A percentile compares a stretch with the other conserved stretches of the same genome.
phyloP scores from a whole-genome alignment of 208 protist genomes.

The Trypanosoma vivax region DNA sequence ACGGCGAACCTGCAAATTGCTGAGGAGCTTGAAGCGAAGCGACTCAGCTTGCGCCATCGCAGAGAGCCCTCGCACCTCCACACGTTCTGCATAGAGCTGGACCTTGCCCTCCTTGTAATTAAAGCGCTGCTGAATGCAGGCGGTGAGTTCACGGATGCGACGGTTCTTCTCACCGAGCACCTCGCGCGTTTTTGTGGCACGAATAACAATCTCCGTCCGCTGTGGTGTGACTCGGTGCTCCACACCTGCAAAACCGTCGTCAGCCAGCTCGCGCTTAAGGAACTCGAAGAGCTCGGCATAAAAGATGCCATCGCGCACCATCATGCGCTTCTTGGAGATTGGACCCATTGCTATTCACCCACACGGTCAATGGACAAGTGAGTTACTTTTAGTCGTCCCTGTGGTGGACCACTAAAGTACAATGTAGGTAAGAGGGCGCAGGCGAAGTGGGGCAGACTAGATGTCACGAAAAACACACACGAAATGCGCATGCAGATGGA shows the following conservation, averaged over 20 bases:
- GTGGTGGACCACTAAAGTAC: conserved; percentile 3
- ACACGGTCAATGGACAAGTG: background rate
- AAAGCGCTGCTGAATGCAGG: conserved; percentile 98
- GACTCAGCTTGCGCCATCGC: conserved; percentile 98
- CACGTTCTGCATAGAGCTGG: conserved; percentile 96
- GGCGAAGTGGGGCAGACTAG: background rate
- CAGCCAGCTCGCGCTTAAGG: conserved; percentile 96
- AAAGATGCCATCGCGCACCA: conserved; percentile 99
- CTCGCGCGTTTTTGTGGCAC: conserved; percentile 94
- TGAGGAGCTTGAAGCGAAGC: conserved; percentile 97
- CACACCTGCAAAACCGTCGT: conserved; percentile 96
- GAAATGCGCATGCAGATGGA: too few species aligned
- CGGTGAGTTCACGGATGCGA: conserved; percentile 97
- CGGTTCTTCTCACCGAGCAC: conserved; percentile 97
- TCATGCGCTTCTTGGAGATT: conserved; percentile 93
- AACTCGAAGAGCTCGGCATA: conserved; percentile 99
- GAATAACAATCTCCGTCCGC: conserved; percentile 99
- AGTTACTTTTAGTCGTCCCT: conserved; percentile 8
- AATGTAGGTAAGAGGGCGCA: background rate
- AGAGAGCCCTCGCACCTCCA: conserved; percentile 96
- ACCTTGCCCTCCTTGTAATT: conserved; percentile 93
- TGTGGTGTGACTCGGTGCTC: conserved; percentile 94
- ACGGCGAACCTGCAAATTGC: conserved; percentile 96
- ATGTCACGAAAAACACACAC: too few species aligned
- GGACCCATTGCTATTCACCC: conserved; percentile 49